Base-by-base conservation (phyloP, 2,329 filamentous ascomycete genomes). In the Cladorrhinum sp. region DNA sequence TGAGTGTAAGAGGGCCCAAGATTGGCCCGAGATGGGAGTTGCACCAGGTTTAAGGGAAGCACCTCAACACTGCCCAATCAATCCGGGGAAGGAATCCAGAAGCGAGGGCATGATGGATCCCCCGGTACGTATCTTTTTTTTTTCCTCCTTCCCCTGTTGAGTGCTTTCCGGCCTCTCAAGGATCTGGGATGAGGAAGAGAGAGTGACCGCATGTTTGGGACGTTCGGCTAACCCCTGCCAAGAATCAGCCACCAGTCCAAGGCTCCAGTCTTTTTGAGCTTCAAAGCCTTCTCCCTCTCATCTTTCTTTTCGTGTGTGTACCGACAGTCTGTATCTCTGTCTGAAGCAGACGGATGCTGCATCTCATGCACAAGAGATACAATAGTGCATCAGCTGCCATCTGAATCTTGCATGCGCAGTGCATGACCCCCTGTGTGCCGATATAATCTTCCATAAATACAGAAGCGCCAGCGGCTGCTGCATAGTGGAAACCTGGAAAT, bases 31-130 rank as follows among this genome's bases (percentile, higher is more conserved):
- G 57, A 50, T n/a, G 38, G 54, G 57, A 61, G 13, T 23, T 50
- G 45, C 18, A 50, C 25, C 50, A 63, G 20, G 61, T 63, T 62
- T 62, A 60, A 61, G 58, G 56, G 23, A 49, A 53, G 54, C 41
- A 49, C 56, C 27, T 38, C 50, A 29, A 10, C 38, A 52, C 50
- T 55, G 50, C 50, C 62, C 59, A 61, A 61, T 64, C 57, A 62
- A 58, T 58, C 62, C 20, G 62, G 59, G 62, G 59, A 57, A 60
- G 24, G 54, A 38, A 50, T 22, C 45, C 9, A 22, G 49, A 24
- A 50, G 41, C 49, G 49, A 50, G 53, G 53, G 38, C 53, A 27
- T 49, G 38, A 29, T 13, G 6, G 32, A 23, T 45, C 13, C 18
- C 20, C 25, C 52, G 52, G 52, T 54, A 54, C 52, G 52, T 54